Conservation (phyloP, 768 basidiomycete species). For the Crucibulum laeve region DNA sequence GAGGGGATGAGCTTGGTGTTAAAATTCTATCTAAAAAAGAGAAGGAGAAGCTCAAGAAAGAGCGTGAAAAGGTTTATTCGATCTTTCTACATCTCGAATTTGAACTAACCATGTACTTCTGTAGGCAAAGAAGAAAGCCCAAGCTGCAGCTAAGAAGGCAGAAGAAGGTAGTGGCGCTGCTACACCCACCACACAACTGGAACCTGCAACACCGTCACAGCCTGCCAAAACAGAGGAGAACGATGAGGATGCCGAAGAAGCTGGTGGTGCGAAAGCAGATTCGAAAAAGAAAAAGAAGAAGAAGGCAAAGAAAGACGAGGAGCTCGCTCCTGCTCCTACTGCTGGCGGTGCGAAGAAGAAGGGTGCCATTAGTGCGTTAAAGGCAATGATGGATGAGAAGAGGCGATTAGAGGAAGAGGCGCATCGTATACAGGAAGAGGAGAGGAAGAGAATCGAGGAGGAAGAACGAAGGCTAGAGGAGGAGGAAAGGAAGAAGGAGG, state of each 20-base stretch:
- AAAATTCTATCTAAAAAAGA: conserved; percentile 90
- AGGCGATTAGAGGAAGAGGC: conserved; percentile 86
- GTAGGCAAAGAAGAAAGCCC: conserved; percentile 93
- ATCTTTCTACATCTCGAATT: conserved; percentile 5
- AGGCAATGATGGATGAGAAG: conserved; percentile 91
- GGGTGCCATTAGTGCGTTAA: conserved; percentile 76
- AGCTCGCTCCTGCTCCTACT: conserved; percentile 37
- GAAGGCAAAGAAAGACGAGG: conserved; percentile 62
- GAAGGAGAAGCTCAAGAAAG: conserved; percentile 97
- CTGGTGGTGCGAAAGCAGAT: conserved; percentile 42
- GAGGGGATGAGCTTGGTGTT: conserved; percentile 51
- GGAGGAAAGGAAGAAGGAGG: conserved; percentile 72
- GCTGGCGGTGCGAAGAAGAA: conserved; percentile 61
- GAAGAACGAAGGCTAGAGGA: conserved; percentile 79
- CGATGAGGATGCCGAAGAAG: conserved; percentile 66
- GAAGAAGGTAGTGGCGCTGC: conserved; percentile 23
- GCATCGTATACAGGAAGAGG: conserved; percentile 66
- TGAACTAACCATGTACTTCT: conserved; percentile 6
- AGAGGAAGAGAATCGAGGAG: conserved; percentile 78
- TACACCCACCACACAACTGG: conserved; percentile 16
- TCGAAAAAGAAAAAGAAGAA: conserved; percentile 90
- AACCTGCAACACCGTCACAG: conserved; percentile 24
- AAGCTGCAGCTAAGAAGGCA: conserved; percentile 81
- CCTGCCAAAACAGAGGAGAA: conserved; percentile 40
- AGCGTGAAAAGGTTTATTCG: conserved; percentile 78